Evolutionary conservation across 345 rosid genomes (phyloP), one percentile per base, ranked within the genome.

Genomic region (Moringa oleifera): DNA sequence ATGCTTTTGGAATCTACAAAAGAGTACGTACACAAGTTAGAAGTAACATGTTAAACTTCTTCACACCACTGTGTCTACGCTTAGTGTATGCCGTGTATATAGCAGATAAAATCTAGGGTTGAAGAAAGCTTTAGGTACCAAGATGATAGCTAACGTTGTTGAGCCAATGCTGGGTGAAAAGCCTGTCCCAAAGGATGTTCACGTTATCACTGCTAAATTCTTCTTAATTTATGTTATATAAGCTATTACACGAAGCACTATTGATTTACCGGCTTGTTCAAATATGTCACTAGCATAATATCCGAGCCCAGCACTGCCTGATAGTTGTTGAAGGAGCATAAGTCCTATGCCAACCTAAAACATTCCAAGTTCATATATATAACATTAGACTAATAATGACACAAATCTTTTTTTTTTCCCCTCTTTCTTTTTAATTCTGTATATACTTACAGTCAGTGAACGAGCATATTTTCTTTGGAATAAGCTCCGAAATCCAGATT

Each of bases 261-360:
- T 28, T 28, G 8, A 28, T 28, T 47, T 69, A 78, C 85, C 78
- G 20, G 80, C 79, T 31, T 60, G 20, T 25, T 67, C 79, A 62
- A 83, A 75, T 4, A 77, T 73, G 17, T 71, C 71, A 57, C 75
- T 65, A 13, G 81, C 65, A 28, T 77, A 83, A 63, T 24, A 75
- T 25, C 66, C 53, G 31, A 83, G 17, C 12, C 62, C 81, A 20
- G 23, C 50, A 15, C 55, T 13, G 20, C 84, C 84, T 8, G 70
- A 67, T 23, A 77, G 46, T 57, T 75, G 79, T 56, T 66, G 79
- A 50, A 75, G 55, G 17, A 73, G 1, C 79, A 70, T 79, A 41
- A 82, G 7, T 11, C 84, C 84, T 25, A 80, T 25, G 53, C 82
- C 87, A 20, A 69, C 71, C 82, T 79, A 0, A 18, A n/a, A 22